phyloP scores from a whole-genome alignment of 768 basidiomycete species.

The Serendipita vermifera region DNA sequence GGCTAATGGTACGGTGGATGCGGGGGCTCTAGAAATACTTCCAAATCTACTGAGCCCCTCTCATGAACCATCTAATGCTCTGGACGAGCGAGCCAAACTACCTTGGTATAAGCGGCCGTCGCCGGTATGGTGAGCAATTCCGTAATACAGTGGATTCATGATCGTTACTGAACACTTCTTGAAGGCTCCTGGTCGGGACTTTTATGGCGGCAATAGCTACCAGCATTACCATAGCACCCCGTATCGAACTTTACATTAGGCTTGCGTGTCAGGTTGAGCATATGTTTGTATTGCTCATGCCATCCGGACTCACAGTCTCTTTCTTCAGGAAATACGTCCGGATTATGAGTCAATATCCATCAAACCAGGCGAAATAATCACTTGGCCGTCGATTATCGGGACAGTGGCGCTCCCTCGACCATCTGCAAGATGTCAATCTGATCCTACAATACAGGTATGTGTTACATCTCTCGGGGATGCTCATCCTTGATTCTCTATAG shows the following conservation, averaged over 20 bases:
- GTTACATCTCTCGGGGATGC: conserved; percentile 37
- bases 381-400: conserved; percentile 9
- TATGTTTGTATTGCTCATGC: neutral
- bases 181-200: conserved; percentile 44
- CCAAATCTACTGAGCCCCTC: no score
- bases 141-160: neutral
- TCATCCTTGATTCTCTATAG: neutral
- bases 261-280: conserved; percentile 46
- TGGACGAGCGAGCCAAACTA: conserved; percentile 17
- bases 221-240: conserved; percentile 50
- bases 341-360: neutral
- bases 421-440: conserved; percentile 38
- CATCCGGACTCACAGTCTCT: no score
- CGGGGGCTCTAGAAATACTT: no score
- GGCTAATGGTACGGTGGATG: no score
- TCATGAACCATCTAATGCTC: neutral
- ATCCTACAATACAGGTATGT: conserved; percentile 64
- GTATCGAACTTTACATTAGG: conserved; percentile 59
- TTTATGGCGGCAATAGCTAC: conserved; percentile 45
- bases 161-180: neutral
- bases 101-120: conserved; percentile 73
- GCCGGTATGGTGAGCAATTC: conserved; percentile 46
- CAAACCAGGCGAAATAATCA: neutral
- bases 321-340: neutral
- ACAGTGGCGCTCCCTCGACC: conserved; percentile 11